Evolutionary conservation across 352 stramenopile genomes (phyloP).

Genomic region (Pythium rishiriense): DNA sequence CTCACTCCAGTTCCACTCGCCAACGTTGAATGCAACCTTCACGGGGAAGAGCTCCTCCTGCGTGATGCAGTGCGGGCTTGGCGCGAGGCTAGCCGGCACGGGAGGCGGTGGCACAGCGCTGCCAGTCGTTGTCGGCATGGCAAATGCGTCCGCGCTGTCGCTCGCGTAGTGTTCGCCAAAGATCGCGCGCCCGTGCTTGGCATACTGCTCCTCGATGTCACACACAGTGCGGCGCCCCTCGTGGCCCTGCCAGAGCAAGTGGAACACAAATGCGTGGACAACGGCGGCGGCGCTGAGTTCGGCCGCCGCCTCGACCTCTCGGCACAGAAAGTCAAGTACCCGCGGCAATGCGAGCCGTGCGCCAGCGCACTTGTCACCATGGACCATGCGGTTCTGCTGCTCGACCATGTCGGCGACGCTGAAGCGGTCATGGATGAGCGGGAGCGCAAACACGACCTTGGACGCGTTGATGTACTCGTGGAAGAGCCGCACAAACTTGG

Average conservation of each 20-base stretch:
- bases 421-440: conserved; percentile 74
- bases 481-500: conserved; percentile 75
- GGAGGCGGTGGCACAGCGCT: conserved; percentile 21
- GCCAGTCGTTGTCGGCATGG: not conserved
- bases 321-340: conserved; percentile 64
- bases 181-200: conserved; percentile 21
- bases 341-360: conserved; percentile 43
- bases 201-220: conserved; percentile 11
- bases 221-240: not conserved
- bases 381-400: conserved; percentile 65
- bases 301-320: conserved; percentile 39
- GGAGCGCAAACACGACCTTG: conserved; percentile 75
- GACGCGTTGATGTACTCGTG: conserved; percentile 71
- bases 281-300: conserved; percentile 26
- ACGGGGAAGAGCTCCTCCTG: conserved; percentile 60
- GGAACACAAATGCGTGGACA: conserved; percentile 21
- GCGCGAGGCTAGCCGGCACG: conserved; percentile 26
- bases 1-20: conserved; percentile 64
- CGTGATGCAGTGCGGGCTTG: conserved; percentile 20
- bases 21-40: conserved; percentile 78
- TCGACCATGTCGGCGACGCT: conserved; percentile 59
- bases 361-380: conserved; percentile 35
- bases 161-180: conserved; percentile 14
- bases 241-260: conserved; percentile 21
- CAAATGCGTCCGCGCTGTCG: not conserved